These are phyloP conservation scores for Calonectria pauciramosa DNA, from an alignment of 2,329 filamentous ascomycete species.

Conservation along the genomic window DNA sequence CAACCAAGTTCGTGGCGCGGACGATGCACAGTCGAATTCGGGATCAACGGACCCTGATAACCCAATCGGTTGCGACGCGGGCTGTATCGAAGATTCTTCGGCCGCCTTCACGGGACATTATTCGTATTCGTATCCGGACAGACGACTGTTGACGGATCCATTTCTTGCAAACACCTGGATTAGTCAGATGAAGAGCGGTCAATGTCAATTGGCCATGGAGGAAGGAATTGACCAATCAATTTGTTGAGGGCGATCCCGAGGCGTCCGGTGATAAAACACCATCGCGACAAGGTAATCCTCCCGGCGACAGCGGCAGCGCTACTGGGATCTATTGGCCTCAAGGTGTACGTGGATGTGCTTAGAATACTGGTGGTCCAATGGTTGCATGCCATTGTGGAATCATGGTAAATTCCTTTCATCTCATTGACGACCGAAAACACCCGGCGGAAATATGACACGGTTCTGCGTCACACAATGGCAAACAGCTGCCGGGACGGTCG, in stretches of 20 bases:
- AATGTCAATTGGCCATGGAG: slow-evolving; percentile 29
- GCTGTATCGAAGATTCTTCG: background rate
- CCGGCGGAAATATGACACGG: background rate
- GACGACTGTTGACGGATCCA: background rate
- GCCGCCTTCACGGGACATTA: slow-evolving; percentile 4
- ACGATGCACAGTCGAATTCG: slow-evolving; percentile 30
- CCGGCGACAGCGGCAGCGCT: background rate
- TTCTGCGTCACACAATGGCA: background rate
- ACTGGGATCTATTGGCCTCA: background rate
- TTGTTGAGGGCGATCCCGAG: background rate
- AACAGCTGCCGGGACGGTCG: background rate
- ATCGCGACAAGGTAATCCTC: slow-evolving; percentile 7
- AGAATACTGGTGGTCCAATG: background rate
- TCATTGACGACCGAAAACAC: background rate
- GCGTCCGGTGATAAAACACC: slow-evolving; percentile 22
- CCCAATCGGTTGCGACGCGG: slow-evolving; percentile 17
- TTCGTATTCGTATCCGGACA: slow-evolving; percentile 44
- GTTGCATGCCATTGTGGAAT: background rate
- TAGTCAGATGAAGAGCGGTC: slow-evolving; percentile 40
- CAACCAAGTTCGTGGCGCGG: background rate
- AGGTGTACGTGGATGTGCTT: background rate
- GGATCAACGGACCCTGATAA: slow-evolving; percentile 7
- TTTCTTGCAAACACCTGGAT: slow-evolving; percentile 10
- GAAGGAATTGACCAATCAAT: slow-evolving; percentile 29
- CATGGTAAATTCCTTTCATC: background rate